Evolutionary conservation across 1,284 basidiomycete species (phyloP), one percentile per base, ranked within the genome.

Genomic region (Cutaneotrichosporon mucoides): DNA sequence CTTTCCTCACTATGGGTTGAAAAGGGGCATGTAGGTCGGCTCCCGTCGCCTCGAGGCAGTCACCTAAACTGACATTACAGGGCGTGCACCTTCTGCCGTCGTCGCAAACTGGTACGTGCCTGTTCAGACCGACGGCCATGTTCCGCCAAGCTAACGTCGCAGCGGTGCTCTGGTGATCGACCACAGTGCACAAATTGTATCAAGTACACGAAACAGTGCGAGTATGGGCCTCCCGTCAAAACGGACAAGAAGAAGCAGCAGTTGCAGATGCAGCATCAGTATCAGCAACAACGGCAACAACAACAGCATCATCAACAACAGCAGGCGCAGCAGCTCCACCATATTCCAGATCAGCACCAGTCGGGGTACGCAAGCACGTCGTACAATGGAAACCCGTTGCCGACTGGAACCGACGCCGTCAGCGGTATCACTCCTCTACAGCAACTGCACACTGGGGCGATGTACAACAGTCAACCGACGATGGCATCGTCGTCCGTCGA

Each of bases 51-150:
- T n/a, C n/a, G n/a, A n/a, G n/a, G n/a, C n/a, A n/a, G n/a, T n/a
- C n/a, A n/a, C n/a, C n/a, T n/a, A n/a, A 40, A 36, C 46, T 33
- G 37, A 38, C 34, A 36, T 15, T 24, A 5, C 51, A 73, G 69
- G 70, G 73, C 73, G 5, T 75, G 73, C 53, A 68, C 66, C 5
- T 75, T 75, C 57, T 75, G 73, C 58, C 61, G 73, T 2, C 60
- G 68, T n/a, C 59, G 73, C 12, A 75, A 75, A 56, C 63, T 75
- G 15, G 72, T 71, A 35, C 52, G 71, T 60, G 38, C 24, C 24
- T 24, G n/a, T 15, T 43, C n/a, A 34, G 5, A n/a, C 10, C 24
- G 24, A 13, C 38, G 34, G 11, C 11, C 51, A 55, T 9, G 24
- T 33, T 33, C 12, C 5, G n/a, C 36, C 16, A 12, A 15, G 51